phyloP scores from a whole-genome alignment of 2,329 filamentous ascomycete species.

The Exophiala sp. region DNA sequence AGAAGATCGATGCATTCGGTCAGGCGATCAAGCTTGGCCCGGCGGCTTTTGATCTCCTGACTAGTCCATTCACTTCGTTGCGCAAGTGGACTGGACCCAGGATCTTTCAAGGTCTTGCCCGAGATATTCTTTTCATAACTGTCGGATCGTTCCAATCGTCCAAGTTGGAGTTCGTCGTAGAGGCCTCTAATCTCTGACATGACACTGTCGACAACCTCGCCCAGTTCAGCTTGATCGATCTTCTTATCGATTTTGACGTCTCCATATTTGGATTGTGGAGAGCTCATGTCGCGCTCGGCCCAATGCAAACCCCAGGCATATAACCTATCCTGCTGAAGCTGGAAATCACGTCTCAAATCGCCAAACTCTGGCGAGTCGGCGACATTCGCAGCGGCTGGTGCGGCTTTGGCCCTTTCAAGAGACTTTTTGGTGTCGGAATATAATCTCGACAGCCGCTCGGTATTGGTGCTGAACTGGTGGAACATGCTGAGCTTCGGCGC shows the following conservation, averaged over 20 bases:
- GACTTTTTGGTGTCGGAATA: conserved; percentile 64
- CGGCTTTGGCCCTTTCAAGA: conserved; percentile 53
- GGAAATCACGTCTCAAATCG: conserved; percentile 57
- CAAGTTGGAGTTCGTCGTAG: conserved; percentile 53
- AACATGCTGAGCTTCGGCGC: conserved; percentile 15
- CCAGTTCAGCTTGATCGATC: conserved; percentile 59
- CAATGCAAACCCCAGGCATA: conserved; percentile 65
- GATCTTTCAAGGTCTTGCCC: conserved; percentile 34
- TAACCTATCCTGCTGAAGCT: conserved; percentile 61
- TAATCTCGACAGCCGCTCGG: conserved; percentile 51
- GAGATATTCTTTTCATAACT: conserved; percentile 33
- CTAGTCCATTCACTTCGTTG: conserved; percentile 26
- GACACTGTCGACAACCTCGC: conserved; percentile 62
- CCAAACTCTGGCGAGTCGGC: conserved; percentile 52
- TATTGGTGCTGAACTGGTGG: conserved; percentile 19
- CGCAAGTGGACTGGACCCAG: conserved; percentile 19
- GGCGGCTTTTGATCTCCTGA: conserved; percentile 28
- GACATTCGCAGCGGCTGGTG: conserved; percentile 40
- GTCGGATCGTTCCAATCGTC: conserved; percentile 49
- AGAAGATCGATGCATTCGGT: conserved; percentile 62
- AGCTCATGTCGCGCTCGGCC: conserved; percentile 50
- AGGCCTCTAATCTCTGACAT: conserved; percentile 63
- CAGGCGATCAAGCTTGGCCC: conserved; percentile 54
- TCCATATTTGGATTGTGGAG: conserved; percentile 16
- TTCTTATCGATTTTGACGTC: conserved; percentile 58